Evolutionary conservation across 2,329 filamentous ascomycete species (phyloP).

Genomic region (Colletotrichum lindemuthianum): DNA sequence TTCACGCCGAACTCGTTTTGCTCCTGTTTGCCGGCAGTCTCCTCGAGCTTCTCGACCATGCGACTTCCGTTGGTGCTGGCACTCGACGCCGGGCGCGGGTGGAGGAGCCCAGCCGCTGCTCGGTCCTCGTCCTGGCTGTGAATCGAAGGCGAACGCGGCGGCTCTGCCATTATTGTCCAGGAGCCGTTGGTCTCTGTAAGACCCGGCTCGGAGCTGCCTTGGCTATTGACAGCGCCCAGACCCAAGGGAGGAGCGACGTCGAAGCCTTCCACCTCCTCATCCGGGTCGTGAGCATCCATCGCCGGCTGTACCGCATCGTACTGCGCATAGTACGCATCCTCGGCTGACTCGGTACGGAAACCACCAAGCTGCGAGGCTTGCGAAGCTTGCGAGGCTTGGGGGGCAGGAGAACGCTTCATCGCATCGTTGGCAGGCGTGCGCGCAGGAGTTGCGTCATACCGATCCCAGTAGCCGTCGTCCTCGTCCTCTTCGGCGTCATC

Average conservation of each 20-base stretch:
- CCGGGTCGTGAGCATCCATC: conserved; percentile 84
- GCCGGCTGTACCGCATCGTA: conserved; percentile 84
- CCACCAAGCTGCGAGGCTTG: conserved; percentile 39
- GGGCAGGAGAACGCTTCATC: conserved; percentile 70
- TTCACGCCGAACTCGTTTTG: conserved; percentile 78
- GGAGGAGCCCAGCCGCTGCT: conserved; percentile 50
- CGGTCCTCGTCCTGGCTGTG: conserved; percentile 48
- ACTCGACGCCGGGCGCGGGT: conserved; percentile 69
- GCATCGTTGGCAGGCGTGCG: conserved; percentile 57
- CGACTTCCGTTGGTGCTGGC: conserved; percentile 65
- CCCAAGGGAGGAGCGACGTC: conserved; percentile 48
- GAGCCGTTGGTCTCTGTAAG: conserved; percentile 50
- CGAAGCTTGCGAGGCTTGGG: conserved; percentile 45
- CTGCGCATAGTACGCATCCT: conserved; percentile 79
- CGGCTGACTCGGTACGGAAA: conserved; percentile 53
- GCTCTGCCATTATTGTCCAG: conserved; percentile 56
- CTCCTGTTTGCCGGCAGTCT: conserved; percentile 64
- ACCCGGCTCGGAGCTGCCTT: conserved; percentile 40
- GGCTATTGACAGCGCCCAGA: conserved; percentile 35
- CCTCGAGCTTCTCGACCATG: conserved; percentile 71
- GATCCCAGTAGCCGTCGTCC: conserved; percentile 83
- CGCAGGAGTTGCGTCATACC: conserved; percentile 77
- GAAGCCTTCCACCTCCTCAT: conserved; percentile 64
- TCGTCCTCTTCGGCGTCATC: conserved; percentile 62
- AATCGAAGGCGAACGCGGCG: conserved; percentile 50